phyloP scores from a whole-genome alignment of 108 stramenopile genomes.

The Cyclotella cryptica region DNA sequence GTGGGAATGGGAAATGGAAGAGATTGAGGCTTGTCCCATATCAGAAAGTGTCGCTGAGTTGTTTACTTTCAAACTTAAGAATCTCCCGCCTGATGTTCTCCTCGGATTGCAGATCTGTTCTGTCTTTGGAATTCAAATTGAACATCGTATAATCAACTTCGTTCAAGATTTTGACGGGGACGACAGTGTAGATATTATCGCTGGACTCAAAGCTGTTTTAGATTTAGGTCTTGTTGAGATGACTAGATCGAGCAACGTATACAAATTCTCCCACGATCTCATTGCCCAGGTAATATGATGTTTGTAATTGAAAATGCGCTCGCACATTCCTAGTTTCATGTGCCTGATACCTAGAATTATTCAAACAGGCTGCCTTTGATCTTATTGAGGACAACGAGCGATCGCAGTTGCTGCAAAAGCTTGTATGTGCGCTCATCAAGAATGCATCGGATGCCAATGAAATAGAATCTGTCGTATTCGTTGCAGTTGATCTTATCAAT shows the following conservation, averaged over 20 bases:
- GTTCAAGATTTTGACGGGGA: constrained; percentile 23
- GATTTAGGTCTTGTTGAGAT: constrained; percentile 22
- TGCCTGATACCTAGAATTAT: no score
- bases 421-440: constrained; percentile 14
- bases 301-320: no score
- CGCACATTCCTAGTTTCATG: neutral
- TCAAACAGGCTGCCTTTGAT: constrained; percentile 10
- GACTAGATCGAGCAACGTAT: neutral
- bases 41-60: no score
- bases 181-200: constrained; percentile 22
- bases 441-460: constrained; percentile 21
- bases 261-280: constrained; percentile 39
- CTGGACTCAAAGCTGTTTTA: constrained; percentile 7
- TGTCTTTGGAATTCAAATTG: constrained; percentile 31
- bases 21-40: constrained; percentile 25
- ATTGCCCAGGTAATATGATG: neutral
- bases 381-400: neutral
- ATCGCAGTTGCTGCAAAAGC: constrained; percentile 1
- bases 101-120: constrained; percentile 31
- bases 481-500: constrained; percentile 26
- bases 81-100: constrained; percentile 19
- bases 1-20: constrained; percentile 38
- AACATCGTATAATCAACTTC: constrained; percentile 26
- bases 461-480: constrained; percentile 15
- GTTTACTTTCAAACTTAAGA: no score